Evolutionary conservation across 2,329 filamentous ascomycete species (phyloP).

Genomic region (Zymoseptoria pseudotritici): DNA sequence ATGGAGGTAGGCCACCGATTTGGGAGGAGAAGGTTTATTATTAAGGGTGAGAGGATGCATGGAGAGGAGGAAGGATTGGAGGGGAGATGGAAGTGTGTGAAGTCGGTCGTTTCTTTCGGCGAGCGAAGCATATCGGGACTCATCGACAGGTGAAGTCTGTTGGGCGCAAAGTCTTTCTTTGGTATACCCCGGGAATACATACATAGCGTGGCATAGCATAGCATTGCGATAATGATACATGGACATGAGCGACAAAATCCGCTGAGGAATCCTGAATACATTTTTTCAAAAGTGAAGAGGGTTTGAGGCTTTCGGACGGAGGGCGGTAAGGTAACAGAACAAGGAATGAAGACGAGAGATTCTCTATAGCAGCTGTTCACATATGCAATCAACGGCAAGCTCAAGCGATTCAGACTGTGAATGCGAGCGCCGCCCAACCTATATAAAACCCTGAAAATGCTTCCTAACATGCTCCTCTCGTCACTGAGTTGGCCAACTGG

Average conservation of each 20-base stretch:
- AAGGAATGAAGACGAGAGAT: no score
- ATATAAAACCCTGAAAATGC: no score
- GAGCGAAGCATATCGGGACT: not conserved
- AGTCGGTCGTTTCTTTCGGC: not conserved
- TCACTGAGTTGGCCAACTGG: no score
- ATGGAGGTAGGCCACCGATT: conserved; percentile 51
- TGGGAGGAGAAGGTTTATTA: conserved; percentile 51
- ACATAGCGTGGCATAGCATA: not conserved
- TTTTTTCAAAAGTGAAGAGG: no score
- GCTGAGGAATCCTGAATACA: no score
- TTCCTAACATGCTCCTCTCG: no score
- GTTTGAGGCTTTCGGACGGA: no score
- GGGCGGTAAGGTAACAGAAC: no score
- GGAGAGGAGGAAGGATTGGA: not conserved
- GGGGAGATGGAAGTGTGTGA: not conserved
- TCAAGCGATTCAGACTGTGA: not conserved
- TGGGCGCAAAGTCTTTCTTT: not conserved
- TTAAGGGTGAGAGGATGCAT: conserved; percentile 18
- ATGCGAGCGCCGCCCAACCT: not conserved
- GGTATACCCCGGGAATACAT: not conserved
- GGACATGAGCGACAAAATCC: no score
- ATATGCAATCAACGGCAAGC: not conserved
- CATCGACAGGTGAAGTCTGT: not conserved
- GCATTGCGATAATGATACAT: not conserved
- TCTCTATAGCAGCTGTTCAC: not conserved